phyloP scores from a whole-genome alignment of 768 basidiomycete genomes.

The Termitomyces sp. region DNA sequence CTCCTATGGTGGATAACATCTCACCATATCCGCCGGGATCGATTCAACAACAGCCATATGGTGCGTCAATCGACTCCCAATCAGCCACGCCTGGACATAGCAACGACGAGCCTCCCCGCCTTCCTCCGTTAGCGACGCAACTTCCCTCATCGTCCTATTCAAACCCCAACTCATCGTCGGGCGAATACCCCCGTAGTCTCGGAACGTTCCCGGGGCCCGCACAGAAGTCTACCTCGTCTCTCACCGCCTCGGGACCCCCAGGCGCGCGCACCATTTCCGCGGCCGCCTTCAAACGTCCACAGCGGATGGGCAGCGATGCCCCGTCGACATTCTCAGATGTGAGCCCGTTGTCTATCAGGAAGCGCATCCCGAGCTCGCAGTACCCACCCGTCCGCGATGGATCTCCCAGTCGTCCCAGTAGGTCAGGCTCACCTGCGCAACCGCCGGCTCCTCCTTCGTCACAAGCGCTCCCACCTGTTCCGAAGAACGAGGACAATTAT shows the following conservation, averaged over 20 bases:
- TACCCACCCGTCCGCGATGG: conserved; percentile 21
- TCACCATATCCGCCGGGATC: conserved; percentile 1
- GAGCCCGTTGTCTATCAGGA: conserved; percentile 44
- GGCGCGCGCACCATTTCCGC: conserved; percentile 65
- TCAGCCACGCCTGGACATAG: not conserved
- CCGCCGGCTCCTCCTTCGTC: conserved; percentile 14
- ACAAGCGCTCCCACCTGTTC: conserved; percentile 9
- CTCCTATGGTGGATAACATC: conserved; percentile 4
- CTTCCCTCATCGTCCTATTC: conserved; percentile 25
- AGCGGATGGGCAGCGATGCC: conserved; percentile 23
- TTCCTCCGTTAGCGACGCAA: conserved; percentile 4
- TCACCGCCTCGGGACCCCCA: conserved; percentile 19
- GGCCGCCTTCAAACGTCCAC: conserved; percentile 64
- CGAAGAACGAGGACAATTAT: conserved; percentile 40
- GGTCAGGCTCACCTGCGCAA: conserved; percentile 11
- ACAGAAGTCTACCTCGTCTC: conserved; percentile 15
- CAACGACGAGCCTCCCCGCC: conserved; percentile 10
- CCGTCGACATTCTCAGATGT: conserved; percentile 34
- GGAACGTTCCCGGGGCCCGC: conserved; percentile 8
- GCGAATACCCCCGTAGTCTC: conserved; percentile 35
- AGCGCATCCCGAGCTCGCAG: conserved; percentile 43
- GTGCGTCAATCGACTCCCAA: conserved; percentile 2
- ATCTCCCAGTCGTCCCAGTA: conserved; percentile 11
- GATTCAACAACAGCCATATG: conserved; percentile 3
- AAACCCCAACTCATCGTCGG: conserved; percentile 5